phyloP scores from a whole-genome alignment of 768 basidiomycete genomes.

The Naganishia friedmannii region DNA sequence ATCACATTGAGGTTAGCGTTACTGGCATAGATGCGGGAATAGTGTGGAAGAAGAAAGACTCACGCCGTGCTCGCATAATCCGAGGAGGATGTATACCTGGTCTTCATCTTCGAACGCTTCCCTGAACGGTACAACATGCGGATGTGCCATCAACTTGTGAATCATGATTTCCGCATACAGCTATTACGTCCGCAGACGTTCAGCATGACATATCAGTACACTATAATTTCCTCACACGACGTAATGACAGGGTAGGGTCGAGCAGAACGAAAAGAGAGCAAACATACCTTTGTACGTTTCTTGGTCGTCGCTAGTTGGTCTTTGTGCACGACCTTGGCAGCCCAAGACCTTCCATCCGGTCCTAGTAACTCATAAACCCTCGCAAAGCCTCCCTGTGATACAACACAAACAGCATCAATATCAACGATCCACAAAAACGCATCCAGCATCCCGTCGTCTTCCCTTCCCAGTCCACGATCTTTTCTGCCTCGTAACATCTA shows the following conservation, averaged over 20 bases:
- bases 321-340: conserved; percentile 95
- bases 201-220: too few relatives aligned
- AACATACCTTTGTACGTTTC: conserved; percentile 83
- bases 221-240: too few relatives aligned
- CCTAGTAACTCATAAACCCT: conserved; percentile 83
- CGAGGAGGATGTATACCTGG: conserved; percentile 96
- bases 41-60: conserved; percentile 31
- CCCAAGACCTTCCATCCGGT: conserved; percentile 56
- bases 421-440: too few relatives aligned
- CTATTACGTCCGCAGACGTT: conserved; percentile 54
- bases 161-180: conserved; percentile 99
- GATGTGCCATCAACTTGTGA: conserved; percentile 81
- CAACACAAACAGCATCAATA: neutral
- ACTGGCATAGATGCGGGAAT: neutral
- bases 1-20: conserved; percentile 62
- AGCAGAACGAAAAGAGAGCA: neutral
- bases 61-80: conserved; percentile 79
- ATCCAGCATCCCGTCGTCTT: too few relatives aligned
- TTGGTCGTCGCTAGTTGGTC: conserved; percentile 88
- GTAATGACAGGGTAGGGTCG: neutral
- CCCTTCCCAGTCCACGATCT: too few relatives aligned
- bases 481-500: too few relatives aligned
- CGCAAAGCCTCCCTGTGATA: conserved; percentile 77
- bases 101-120: conserved; percentile 94
- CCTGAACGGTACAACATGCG: conserved; percentile 85